A percentile compares a stretch with the other conserved stretches of the same genome.
Evolutionary conservation across 352 stramenopile species (phyloP).

Genomic region (Phytophthora podocarpi): DNA sequence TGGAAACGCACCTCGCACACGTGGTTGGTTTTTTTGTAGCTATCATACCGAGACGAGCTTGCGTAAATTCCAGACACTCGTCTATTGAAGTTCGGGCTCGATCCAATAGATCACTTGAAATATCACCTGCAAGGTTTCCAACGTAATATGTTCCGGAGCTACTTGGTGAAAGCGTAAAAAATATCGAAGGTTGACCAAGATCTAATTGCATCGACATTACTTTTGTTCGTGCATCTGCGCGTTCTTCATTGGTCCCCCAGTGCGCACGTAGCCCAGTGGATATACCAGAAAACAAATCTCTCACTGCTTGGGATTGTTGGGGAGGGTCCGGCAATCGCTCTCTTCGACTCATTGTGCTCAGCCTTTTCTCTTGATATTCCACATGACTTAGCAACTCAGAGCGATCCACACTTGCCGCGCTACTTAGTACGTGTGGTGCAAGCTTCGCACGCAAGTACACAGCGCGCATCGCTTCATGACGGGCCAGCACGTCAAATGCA

Average conservation of each 20-base stretch:
- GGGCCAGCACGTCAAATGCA: conserved; percentile 1
- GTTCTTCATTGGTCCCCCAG: conserved; percentile 11
- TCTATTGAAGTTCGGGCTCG: not conserved
- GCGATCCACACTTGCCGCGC: not conserved
- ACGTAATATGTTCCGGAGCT: not conserved
- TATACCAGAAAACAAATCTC: not conserved
- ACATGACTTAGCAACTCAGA: conserved; percentile 1
- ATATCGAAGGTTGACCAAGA: not conserved
- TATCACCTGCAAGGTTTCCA: not conserved
- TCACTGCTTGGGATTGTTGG: not conserved
- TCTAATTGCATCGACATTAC: not conserved
- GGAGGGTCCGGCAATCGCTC: not conserved
- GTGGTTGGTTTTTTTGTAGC: not conserved
- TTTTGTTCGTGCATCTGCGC: not conserved
- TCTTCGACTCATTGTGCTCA: not conserved
- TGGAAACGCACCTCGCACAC: conserved; percentile 5
- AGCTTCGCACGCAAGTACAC: not conserved
- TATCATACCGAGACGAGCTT: conserved; percentile 1
- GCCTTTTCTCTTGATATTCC: not conserved
- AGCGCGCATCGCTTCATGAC: not conserved
- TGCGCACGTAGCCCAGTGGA: not conserved
- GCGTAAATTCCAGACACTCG: not conserved
- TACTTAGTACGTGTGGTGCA: not conserved
- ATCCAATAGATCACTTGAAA: not conserved
- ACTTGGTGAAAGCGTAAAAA: conserved; percentile 5